phyloP scores from a whole-genome alignment of 1,139 yeast species.

The Geotrichum klebahnii region DNA sequence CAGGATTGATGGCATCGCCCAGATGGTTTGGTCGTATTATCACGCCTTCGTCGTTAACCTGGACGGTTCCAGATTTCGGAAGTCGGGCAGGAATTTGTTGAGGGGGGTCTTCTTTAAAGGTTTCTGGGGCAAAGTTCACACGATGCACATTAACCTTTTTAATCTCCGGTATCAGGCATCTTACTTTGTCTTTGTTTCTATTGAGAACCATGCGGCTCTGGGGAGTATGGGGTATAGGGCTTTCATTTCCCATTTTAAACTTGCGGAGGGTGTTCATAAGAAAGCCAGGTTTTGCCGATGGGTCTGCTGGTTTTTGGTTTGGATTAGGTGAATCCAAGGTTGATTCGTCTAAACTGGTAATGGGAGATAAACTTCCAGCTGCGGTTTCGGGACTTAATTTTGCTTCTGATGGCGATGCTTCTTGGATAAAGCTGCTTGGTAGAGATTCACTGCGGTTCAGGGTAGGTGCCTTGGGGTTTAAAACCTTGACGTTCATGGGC shows the following conservation, averaged over 20 bases:
- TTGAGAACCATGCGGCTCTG: conserved; percentile 2
- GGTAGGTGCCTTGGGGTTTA: not conserved
- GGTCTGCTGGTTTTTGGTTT: not conserved
- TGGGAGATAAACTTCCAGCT: conserved; percentile 2
- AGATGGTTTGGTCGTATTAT: conserved; percentile 28
- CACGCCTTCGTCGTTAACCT: conserved; percentile 44
- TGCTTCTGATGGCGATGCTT: not conserved
- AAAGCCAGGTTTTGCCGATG: conserved; percentile 7
- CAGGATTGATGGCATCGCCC: conserved; percentile 28
- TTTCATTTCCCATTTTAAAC: conserved; percentile 3
- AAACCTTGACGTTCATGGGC: not conserved
- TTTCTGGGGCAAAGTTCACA: conserved; percentile 72
- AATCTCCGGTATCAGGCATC: conserved; percentile 25
- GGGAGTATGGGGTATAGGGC: not conserved
- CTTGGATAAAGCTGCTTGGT: not conserved
- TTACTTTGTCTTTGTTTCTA: conserved; percentile 26
- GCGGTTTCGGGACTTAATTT: conserved; percentile 8
- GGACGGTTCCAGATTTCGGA: conserved; percentile 75
- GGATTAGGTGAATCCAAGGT: not conserved
- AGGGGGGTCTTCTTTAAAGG: conserved; percentile 76
- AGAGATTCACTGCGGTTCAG: not conserved
- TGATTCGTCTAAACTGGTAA: not conserved
- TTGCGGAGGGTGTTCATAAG: conserved; percentile 12
- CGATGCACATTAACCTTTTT: conserved; percentile 24
- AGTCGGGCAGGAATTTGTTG: conserved; percentile 89